These are phyloP conservation scores for Monosporascus sp. DNA, from an alignment of 2,329 filamentous ascomycete genomes.

Conservation along the genomic window DNA sequence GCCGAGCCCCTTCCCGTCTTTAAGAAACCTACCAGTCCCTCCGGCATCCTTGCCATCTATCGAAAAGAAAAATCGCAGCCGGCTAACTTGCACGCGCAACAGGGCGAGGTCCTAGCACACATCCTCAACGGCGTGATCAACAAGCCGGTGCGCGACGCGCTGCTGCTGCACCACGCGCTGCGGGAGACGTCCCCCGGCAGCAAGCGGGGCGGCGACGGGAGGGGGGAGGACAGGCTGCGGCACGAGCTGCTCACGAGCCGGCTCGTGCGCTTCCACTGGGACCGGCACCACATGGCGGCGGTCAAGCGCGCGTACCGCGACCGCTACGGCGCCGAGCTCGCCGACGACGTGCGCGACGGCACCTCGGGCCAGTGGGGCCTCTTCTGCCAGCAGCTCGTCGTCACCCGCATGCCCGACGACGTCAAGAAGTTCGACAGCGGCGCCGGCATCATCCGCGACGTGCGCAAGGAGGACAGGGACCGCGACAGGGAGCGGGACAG, in stretches of 20 bases:
- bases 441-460: slow-evolving; percentile 17
- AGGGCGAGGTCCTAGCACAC: slow-evolving; percentile 93
- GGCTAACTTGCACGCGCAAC: neutral
- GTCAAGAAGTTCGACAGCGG: slow-evolving; percentile 47
- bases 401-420: slow-evolving; percentile 55
- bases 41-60: neutral
- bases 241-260: slow-evolving; percentile 84
- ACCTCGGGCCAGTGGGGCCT: slow-evolving; percentile 71
- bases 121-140: slow-evolving; percentile 97
- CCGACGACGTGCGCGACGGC: slow-evolving; percentile 72
- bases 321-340: slow-evolving; percentile 69
- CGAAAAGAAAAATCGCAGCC: slow-evolving; percentile 3
- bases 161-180: slow-evolving; percentile 87
- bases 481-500: slow-evolving; percentile 9
- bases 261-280: slow-evolving; percentile 89
- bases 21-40: neutral
- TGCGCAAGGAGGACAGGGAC: slow-evolving; percentile 11
- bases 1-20: slow-evolving; percentile 1
- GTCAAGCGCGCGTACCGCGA: slow-evolving; percentile 77
- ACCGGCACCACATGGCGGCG: slow-evolving; percentile 70
- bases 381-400: slow-evolving; percentile 68
- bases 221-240: slow-evolving; percentile 62
- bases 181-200: slow-evolving; percentile 48
- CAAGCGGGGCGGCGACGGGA: neutral
- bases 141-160: slow-evolving; percentile 84